These are phyloP conservation scores for Boletus vermiculosoides DNA, from an alignment of 768 basidiomycete genomes.

Conservation along the genomic window DNA sequence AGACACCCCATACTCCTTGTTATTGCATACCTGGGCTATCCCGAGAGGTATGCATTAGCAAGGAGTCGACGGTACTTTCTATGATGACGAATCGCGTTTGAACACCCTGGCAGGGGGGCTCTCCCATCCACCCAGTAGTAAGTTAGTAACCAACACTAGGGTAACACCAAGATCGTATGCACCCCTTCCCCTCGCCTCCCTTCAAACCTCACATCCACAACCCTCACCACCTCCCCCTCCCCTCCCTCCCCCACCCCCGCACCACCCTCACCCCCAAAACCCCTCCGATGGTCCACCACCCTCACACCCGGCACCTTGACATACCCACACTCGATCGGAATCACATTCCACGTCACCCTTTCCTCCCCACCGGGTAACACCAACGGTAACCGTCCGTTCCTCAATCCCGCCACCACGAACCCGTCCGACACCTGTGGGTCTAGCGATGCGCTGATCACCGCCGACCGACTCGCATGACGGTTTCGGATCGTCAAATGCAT, in stretches of 20 bases:
- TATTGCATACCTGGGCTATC: too few species aligned
- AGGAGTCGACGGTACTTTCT: too few species aligned
- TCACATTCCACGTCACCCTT: slow-evolving; percentile 60
- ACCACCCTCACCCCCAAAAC: slow-evolving; percentile 26
- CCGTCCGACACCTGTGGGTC: slow-evolving; percentile 66
- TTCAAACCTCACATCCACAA: slow-evolving; percentile 54
- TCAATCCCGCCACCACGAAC: slow-evolving; percentile 81
- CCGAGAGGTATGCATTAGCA: too few species aligned
- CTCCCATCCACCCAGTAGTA: too few species aligned
- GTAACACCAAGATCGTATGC: slow-evolving; percentile 20
- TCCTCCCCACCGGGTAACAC: slow-evolving; percentile 76
- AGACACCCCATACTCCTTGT: too few species aligned
- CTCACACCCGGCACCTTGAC: slow-evolving; percentile 60
- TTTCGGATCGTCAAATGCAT: slow-evolving; percentile 66
- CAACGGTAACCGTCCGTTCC: slow-evolving; percentile 63
- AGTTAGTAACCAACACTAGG: neutral
- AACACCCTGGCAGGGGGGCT: too few species aligned
- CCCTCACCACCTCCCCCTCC: slow-evolving; percentile 48
- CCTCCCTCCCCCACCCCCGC: slow-evolving; percentile 23
- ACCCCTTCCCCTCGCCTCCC: slow-evolving; percentile 17
- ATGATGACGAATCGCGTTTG: too few species aligned
- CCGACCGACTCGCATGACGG: slow-evolving; percentile 58
- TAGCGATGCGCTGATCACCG: slow-evolving; percentile 67
- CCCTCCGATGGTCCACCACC: slow-evolving; percentile 52
- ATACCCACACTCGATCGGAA: slow-evolving; percentile 74